Evolutionary conservation across 2,329 filamentous ascomycete species (phyloP).

Genomic region (Phialemoniopsis sp.): DNA sequence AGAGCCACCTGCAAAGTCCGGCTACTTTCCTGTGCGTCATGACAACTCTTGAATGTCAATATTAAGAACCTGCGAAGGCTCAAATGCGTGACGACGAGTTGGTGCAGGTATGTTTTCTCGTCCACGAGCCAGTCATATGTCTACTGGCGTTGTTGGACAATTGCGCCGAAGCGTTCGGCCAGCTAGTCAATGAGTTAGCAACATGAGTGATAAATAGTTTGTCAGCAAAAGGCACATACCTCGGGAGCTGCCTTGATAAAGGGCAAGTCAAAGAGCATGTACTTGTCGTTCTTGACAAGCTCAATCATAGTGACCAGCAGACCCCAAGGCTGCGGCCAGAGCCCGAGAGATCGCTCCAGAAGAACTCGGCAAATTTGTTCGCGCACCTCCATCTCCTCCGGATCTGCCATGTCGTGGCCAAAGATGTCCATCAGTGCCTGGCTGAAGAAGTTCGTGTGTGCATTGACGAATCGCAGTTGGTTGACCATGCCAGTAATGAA

Average conservation of each 20-base stretch:
- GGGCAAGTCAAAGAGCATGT: conserved; percentile 86
- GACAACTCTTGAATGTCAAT: no score
- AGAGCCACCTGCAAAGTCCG: no score
- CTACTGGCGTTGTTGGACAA: conserved; percentile 8
- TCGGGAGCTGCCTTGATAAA: conserved; percentile 90
- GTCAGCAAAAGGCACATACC: conserved; percentile 42
- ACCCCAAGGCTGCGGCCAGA: conserved; percentile 94
- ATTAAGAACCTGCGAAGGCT: no score
- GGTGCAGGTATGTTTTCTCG: not conserved
- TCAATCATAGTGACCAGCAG: conserved; percentile 84
- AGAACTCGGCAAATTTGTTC: conserved; percentile 88
- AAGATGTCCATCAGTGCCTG: conserved; percentile 83
- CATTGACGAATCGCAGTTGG: conserved; percentile 86
- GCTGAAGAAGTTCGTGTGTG: conserved; percentile 89
- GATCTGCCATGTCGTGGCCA: conserved; percentile 66
- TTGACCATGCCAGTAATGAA: conserved; percentile 82
- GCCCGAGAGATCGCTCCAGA: conserved; percentile 81
- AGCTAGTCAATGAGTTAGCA: conserved; percentile 15
- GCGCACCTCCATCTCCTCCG: conserved; percentile 77
- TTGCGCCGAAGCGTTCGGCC: conserved; percentile 23
- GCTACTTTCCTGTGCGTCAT: no score
- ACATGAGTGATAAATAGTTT: conserved; percentile 1
- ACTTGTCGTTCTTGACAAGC: conserved; percentile 85
- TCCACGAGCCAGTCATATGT: not conserved
- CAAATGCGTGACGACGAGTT: no score